A percentile compares a stretch with the other conserved stretches of the same genome.
phyloP scores from a whole-genome alignment of 2,329 filamentous ascomycete genomes.

The Cordyceps tenuipes region DNA sequence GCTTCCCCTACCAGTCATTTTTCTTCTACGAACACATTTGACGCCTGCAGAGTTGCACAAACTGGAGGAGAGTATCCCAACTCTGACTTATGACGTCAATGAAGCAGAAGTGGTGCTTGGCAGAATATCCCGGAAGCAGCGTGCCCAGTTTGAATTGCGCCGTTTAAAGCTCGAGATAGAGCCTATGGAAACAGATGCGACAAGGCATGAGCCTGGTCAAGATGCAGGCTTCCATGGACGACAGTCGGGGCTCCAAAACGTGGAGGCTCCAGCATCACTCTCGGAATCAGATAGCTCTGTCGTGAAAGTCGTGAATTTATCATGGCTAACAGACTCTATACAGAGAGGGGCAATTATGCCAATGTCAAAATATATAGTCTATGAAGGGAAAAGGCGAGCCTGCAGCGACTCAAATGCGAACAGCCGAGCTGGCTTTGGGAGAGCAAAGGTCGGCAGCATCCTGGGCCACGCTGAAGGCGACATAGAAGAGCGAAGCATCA shows the following conservation, averaged over 20 bases:
- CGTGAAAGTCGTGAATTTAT: conserved; percentile 48
- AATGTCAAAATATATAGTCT: conserved; percentile 43
- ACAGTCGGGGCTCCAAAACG: conserved; percentile 17
- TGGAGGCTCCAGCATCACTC: background rate
- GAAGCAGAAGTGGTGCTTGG: conserved; percentile 71
- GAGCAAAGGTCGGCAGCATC: conserved; percentile 8
- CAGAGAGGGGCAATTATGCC: conserved; percentile 36
- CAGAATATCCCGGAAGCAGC: conserved; percentile 58
- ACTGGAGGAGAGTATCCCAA: conserved; percentile 56
- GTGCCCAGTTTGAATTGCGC: conserved; percentile 72
- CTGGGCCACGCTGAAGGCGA: conserved; percentile 18
- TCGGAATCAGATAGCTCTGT: background rate
- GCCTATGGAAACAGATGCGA: conserved; percentile 18
- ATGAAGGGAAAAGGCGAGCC: conserved; percentile 35
- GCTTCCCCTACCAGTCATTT: conserved; percentile 52
- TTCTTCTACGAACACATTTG: conserved; percentile 65
- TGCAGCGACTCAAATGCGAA: background rate
- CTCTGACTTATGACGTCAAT: conserved; percentile 60
- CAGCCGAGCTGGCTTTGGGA: background rate
- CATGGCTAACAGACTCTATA: conserved; percentile 50
- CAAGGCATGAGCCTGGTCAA: background rate
- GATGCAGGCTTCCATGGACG: conserved; percentile 8
- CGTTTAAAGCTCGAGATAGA: conserved; percentile 53
- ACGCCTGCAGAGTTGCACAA: conserved; percentile 51
- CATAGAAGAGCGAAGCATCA: background rate